These are phyloP conservation scores for Aspergillus neoniger DNA, from an alignment of 2,329 filamentous ascomycete species.

Conservation along the genomic window DNA sequence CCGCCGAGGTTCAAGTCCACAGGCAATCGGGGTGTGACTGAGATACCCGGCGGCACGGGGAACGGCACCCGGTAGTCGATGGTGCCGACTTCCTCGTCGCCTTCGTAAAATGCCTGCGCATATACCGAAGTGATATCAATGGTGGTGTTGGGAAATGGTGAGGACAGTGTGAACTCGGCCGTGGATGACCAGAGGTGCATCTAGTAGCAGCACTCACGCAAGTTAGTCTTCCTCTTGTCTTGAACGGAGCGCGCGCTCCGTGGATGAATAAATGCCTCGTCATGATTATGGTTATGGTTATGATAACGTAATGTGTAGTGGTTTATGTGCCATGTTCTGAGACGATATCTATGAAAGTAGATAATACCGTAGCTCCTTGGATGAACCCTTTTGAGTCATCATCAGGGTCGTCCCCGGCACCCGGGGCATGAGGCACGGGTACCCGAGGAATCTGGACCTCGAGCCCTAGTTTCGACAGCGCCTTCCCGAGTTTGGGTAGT, in stretches of 20 bases:
- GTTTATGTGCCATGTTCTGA: constrained; percentile 13
- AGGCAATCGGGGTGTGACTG: constrained; percentile 72
- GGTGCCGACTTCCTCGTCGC: constrained; percentile 72
- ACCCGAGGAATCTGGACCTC: constrained; percentile 72
- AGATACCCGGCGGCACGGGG: constrained; percentile 71
- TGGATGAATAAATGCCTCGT: constrained; percentile 28
- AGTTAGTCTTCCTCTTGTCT: constrained; percentile 16
- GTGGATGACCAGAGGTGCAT: constrained; percentile 84
- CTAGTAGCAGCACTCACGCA: constrained; percentile 27
- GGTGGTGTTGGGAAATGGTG: constrained; percentile 72
- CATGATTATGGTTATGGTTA: constrained; percentile 8
- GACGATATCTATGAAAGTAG: constrained; percentile 24
- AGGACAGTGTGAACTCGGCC: constrained; percentile 79
- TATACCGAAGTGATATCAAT: constrained; percentile 78
- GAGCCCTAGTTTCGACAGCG: constrained; percentile 70
- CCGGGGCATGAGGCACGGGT: constrained; percentile 54
- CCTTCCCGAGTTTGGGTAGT: constrained; percentile 70
- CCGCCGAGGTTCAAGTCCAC: constrained; percentile 77
- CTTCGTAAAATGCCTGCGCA: constrained; percentile 82
- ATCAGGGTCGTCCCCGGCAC: constrained; percentile 41
- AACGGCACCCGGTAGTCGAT: constrained; percentile 77
- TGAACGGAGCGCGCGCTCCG: neutral
- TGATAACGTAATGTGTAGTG: neutral
- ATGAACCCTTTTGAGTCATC: constrained; percentile 69
- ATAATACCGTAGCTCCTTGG: constrained; percentile 68